Base-by-base conservation (phyloP, 345 rosid genomes). In the Salix purpurea region DNA sequence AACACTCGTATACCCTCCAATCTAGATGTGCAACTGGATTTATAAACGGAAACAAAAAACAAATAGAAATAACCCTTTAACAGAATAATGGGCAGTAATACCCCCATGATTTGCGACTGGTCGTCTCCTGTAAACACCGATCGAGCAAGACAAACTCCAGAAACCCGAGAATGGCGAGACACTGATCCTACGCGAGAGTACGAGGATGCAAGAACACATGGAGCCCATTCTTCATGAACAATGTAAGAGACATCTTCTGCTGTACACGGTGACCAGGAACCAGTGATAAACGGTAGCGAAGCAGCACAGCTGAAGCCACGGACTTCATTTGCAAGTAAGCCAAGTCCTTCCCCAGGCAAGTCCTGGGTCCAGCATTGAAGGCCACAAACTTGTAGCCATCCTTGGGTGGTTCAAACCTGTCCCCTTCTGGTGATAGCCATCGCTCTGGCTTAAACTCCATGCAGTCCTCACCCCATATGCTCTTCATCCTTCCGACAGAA, bases 271-370 rank as follows among this genome's bases (percentile, higher is more conserved):
- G 98, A 18, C 94, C 96, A 0, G 92, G 91, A 74, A 79, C 92
- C 75, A 83, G 84, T 19, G 86, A 85, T 34, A 94, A 76, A 76
- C 88, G 86, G 91, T 92, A 92, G 65, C 91, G 96, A 24, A 94
- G 84, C 66, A 94, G 89, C 67, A 94, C 91, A 1, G 97, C 97
- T 2, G 97, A 87, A 13, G 96, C 97, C 76, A 88, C 92, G 0
- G 97, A 92, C 77, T 92, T 94, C 98, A 94, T 92, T 73, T 92
- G 98, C 32, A 89, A 79, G 77, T 94, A 94, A 58, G 98, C 98
- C 82, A 94, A 77, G 83, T 94, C 98, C 80, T 94, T 94, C 32
- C 98, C 98, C 67, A 94, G 86, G 58, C 98, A 94, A 77, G 91
- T 92, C 76, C 98, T 89, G 19, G 98, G 98, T 70, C 98, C 98